These are phyloP conservation scores for Rutstroemia sp. DNA, from an alignment of 2,329 filamentous ascomycete genomes.

Conservation along the genomic window DNA sequence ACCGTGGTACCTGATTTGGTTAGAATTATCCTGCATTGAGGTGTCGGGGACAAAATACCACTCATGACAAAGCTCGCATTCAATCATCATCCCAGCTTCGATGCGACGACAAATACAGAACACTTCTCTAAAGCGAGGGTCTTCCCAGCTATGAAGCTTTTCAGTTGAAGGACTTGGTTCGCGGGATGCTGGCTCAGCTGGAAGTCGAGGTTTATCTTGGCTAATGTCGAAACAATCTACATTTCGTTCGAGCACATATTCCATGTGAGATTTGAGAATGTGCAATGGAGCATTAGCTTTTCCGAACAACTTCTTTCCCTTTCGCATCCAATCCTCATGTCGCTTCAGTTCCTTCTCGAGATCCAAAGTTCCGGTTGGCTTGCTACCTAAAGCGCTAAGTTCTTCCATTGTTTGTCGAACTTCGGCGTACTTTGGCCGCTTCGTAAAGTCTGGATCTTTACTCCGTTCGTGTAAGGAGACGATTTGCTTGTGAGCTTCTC, in stretches of 20 bases:
- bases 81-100: conserved; percentile 99
- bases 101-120: conserved; percentile 94
- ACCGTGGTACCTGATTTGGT: conserved; percentile 71
- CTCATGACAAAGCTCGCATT: conserved; percentile 96
- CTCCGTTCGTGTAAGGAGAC: conserved; percentile 72
- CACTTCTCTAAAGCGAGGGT: conserved; percentile 64
- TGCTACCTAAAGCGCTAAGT: conserved; percentile 83
- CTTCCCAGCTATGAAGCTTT: conserved; percentile 48
- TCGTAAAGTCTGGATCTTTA: conserved; percentile 64
- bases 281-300: conserved; percentile 96
- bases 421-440: conserved; percentile 80
- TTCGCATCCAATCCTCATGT: conserved; percentile 98
- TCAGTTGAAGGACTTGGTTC: conserved; percentile 59
- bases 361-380: conserved; percentile 83
- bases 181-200: conserved; percentile 85
- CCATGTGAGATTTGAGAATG: conserved; percentile 90
- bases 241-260: conserved; percentile 86
- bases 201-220: conserved; percentile 76
- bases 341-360: conserved; percentile 90
- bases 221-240: conserved; percentile 83
- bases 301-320: conserved; percentile 94
- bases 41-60: conserved; percentile 53
- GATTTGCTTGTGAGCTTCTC: conserved; percentile 87
- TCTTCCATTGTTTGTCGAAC: conserved; percentile 86
- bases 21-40: conserved; percentile 8